Base-by-base conservation (phyloP, 1,284 basidiomycete genomes). In the Ustilago lituana region DNA sequence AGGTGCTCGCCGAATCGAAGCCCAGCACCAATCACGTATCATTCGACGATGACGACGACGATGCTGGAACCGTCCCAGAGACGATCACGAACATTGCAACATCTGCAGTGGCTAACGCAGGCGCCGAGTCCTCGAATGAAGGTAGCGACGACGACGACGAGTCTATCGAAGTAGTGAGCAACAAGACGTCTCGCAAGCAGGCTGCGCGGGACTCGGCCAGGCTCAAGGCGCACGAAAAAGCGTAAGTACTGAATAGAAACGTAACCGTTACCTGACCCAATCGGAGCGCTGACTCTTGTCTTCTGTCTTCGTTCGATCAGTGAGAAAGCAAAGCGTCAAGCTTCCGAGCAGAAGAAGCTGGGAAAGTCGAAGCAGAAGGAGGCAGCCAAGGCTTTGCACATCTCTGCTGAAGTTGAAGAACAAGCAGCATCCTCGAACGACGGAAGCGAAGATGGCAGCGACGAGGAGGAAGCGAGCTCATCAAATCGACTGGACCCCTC, bases 401-500 rank as follows among this genome's bases (percentile, higher is more conserved):
- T 6, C 26, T n/a, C 22, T 23, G n/a, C 11, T 4, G 29, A 11
- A 7, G 39, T 33, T 4, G 17, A 36, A 15, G 51, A 27, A 10
- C 37, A 17, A 33, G 23, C 17, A 26, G 19, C 17, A 19, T 6
- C 23, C 20, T 20, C 41, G 14, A 33, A 40, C 11, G 31, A 35
- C 5, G 40, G 22, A 1, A 39, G 20, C 17, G 38, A 43, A 31
- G 24, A 53, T 11, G 35, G 27, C 17, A 54, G 35, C 39, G 48
- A 55, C 9, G 51, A 49, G 11, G 55, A 65, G 4, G 54, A 50
- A 24, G 46, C 41, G 12, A 48, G 36, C 17, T 40, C 49, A 19
- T 51, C 57, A 12, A 61, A 36, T 49, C 61, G 67, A 23, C 59
- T 79, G 1, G 76, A 79, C 22, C 77, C 77, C 2, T 67, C 76